Conservation (phyloP, 495 filamentous ascomycete species). For the Penicillium parvum region DNA sequence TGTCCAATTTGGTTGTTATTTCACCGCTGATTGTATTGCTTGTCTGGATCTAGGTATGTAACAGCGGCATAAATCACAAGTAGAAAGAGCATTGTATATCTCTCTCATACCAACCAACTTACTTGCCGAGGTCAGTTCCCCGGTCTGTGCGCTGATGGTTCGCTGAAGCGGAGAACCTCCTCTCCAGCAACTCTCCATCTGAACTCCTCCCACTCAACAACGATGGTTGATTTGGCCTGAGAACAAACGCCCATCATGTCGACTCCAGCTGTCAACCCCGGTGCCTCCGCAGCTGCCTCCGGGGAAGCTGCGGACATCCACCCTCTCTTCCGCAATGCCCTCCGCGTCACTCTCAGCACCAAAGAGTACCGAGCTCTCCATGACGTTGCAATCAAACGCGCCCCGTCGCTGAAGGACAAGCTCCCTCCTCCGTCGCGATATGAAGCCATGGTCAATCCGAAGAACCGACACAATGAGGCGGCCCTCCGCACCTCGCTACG, state of each 20-base stretch:
- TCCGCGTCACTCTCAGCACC: constrained; percentile 78
- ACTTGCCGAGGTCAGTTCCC: constrained; percentile 11
- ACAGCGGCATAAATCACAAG: not conserved
- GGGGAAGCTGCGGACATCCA: constrained; percentile 14
- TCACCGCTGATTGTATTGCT: too few species aligned
- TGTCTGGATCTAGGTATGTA: not conserved
- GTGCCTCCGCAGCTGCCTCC: constrained; percentile 4
- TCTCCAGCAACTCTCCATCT: not conserved
- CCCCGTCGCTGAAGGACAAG: constrained; percentile 53
- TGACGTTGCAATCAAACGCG: constrained; percentile 67
- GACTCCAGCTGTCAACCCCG: constrained; percentile 6
- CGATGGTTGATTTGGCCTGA: constrained; percentile 2
- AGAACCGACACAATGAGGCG: constrained; percentile 71
- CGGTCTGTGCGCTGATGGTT: too few species aligned
- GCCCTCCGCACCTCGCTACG: constrained; percentile 73
- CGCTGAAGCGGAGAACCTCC: constrained; percentile 13
- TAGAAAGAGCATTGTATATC: not conserved
- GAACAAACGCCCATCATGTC: constrained; percentile 12
- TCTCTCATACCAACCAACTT: not conserved
- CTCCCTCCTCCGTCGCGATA: constrained; percentile 55
- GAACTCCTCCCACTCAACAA: not conserved
- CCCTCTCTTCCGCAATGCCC: constrained; percentile 57
- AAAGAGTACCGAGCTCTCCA: constrained; percentile 82
- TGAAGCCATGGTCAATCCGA: constrained; percentile 45
- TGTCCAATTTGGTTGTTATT: not conserved